phyloP scores from a whole-genome alignment of 352 stramenopile genomes.

The Halophytophthora polymorphica region DNA sequence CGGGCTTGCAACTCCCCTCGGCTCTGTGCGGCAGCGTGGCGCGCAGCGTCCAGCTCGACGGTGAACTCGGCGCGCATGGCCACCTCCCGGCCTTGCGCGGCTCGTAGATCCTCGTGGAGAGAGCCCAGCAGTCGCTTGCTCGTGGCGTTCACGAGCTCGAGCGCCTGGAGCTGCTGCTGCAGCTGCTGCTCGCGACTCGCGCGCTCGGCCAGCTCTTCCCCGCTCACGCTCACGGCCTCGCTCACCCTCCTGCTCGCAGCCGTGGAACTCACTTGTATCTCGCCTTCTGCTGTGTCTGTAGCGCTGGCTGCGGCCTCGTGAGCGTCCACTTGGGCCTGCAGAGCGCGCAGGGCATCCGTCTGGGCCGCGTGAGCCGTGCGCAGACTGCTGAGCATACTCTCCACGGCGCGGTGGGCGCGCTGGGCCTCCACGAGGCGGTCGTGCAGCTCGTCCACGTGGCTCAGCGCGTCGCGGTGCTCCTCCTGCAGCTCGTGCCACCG shows the following conservation, averaged over 20 bases:
- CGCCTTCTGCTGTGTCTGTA: neutral
- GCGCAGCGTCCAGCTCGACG: conserved; percentile 19
- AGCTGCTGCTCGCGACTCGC: conserved; percentile 40
- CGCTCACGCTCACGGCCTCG: too few species aligned
- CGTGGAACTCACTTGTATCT: too few species aligned
- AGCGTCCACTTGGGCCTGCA: conserved; percentile 11
- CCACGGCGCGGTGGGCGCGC: conserved; percentile 22
- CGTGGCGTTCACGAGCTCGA: conserved; percentile 28
- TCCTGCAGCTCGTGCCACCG: conserved; percentile 45
- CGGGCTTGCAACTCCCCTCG: conserved; percentile 21
- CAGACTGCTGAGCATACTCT: conserved; percentile 20
- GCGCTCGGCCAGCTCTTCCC: conserved; percentile 39
- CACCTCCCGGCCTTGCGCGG: conserved; percentile 13
- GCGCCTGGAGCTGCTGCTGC: conserved; percentile 25
- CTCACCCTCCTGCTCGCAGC: too few species aligned
- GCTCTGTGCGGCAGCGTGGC: conserved; percentile 16
- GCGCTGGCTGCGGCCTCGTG: conserved; percentile 3
- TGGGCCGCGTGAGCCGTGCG: conserved; percentile 18
- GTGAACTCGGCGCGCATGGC: conserved; percentile 23
- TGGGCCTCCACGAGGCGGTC: conserved; percentile 46
- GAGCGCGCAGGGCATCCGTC: conserved; percentile 28
- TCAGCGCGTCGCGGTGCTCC: conserved; percentile 45
- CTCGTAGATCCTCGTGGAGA: conserved; percentile 29
- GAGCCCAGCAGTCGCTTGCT: conserved; percentile 24
- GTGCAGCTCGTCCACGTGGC: conserved; percentile 59